A percentile compares a stretch with the other conserved stretches of the same genome.
Evolutionary conservation across 805 yeast species (phyloP).

Genomic region (Saturnispora mendoncae): DNA sequence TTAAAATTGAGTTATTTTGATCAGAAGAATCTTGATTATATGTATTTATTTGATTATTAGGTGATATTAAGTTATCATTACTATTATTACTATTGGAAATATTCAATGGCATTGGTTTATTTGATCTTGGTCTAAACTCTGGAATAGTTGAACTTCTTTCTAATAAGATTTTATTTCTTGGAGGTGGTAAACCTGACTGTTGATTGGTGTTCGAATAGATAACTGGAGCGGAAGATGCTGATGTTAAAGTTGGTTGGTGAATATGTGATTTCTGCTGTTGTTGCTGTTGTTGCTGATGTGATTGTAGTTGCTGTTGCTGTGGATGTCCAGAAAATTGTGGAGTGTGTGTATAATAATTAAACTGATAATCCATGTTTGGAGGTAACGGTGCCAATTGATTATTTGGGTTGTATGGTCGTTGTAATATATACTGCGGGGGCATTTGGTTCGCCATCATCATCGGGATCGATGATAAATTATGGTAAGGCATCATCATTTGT

Average conservation of each 20-base stretch:
- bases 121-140: conserved; percentile 25
- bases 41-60: not conserved
- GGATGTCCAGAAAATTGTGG: no score
- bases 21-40: not conserved
- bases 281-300: conserved; percentile 3
- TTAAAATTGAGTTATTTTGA: not conserved
- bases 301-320: conserved; percentile 4
- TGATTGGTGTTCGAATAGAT: not conserved
- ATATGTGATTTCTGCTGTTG: conserved; percentile 3
- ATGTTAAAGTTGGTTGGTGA: conserved; percentile 6
- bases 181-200: conserved; percentile 22
- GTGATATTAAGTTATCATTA: not conserved
- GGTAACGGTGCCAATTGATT: not conserved
- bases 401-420: not conserved
- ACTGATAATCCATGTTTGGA: not conserved
- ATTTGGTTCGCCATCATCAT: conserved; percentile 2
- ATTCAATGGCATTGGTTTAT: conserved; percentile 27
- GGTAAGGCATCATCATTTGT: conserved; percentile 1
- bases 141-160: conserved; percentile 6
- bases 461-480: not conserved
- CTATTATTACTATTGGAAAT: conserved; percentile 14
- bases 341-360: conserved; percentile 13
- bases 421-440: not conserved
- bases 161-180: conserved; percentile 18
- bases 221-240: not conserved